phyloP scores from a whole-genome alignment of 2,329 filamentous ascomycete genomes.

The Huntiella omanensis region DNA sequence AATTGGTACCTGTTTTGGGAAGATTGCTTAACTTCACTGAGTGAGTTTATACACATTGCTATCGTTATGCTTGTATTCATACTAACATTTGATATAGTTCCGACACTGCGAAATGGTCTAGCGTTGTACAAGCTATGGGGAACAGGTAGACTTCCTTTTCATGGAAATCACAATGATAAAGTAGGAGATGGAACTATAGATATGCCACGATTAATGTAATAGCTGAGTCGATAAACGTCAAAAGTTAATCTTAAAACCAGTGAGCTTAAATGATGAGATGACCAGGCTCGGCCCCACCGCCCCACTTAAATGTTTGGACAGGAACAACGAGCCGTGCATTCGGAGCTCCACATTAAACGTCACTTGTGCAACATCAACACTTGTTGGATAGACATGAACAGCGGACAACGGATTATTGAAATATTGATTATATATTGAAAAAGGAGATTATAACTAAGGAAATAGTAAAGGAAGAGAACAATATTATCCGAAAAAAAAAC shows the following conservation, averaged over 20 bases:
- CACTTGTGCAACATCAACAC: neutral
- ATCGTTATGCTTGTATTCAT: constrained; percentile 10
- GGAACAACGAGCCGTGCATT: neutral
- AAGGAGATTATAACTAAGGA: no score
- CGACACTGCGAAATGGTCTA: constrained; percentile 16
- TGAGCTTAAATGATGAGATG: neutral
- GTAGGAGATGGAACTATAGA: no score
- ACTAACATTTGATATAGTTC: constrained; percentile 12
- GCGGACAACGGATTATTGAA: no score
- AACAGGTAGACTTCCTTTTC: constrained; percentile 3
- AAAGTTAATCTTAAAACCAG: neutral
- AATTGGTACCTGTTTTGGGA: constrained; percentile 60
- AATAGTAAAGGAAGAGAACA: no score
- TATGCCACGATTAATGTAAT: no score
- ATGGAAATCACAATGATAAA: no score
- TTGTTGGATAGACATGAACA: no score
- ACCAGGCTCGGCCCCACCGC: neutral
- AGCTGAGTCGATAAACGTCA: neutral
- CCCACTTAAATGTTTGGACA: neutral
- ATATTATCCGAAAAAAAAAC: no score
- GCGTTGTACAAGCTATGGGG: constrained; percentile 15
- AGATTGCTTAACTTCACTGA: constrained; percentile 61
- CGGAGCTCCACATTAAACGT: neutral
- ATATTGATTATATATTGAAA: no score
- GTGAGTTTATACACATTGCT: constrained; percentile 26